phyloP scores from a whole-genome alignment of 139 green algal genomes.

The Gonium pectorale region DNA sequence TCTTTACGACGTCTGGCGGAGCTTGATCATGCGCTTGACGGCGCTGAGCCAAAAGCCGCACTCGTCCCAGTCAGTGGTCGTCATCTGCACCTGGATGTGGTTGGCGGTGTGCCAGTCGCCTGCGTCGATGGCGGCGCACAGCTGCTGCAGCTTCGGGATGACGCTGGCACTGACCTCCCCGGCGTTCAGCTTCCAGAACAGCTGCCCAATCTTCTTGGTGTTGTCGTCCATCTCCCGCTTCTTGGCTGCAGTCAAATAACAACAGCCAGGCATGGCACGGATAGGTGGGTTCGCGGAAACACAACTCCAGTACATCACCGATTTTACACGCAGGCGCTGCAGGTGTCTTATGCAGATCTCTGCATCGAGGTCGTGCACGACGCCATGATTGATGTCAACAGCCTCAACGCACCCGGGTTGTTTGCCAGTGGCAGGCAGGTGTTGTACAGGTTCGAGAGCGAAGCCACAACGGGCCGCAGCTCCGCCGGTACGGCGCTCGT shows the following conservation, averaged over 20 bases:
- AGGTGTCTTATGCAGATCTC: no score
- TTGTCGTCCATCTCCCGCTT: conserved; percentile 98
- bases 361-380: no score
- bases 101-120: conserved; percentile 85
- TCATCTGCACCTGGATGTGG: conserved; percentile 89
- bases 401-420: conserved; percentile 61
- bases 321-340: no score
- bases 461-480: conserved; percentile 73
- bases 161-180: conserved; percentile 81
- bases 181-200: conserved; percentile 93
- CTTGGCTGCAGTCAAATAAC: conserved; percentile 77
- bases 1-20: conserved; percentile 55
- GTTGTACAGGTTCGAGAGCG: conserved; percentile 81
- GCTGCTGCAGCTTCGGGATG: conserved; percentile 80
- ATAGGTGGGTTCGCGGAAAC: no score
- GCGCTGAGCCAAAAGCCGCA: conserved; percentile 91
- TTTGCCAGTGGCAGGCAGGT: conserved; percentile 64
- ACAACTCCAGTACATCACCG: no score
- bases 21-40: conserved; percentile 96
- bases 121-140: conserved; percentile 83
- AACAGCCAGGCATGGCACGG: no score
- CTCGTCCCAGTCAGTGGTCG: conserved; percentile 96
- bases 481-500: conserved; percentile 72
- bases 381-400: no score
- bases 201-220: conserved; percentile 83